Percentiles rank a stretch among this genome's conserved stretches.
Evolutionary conservation across 805 yeast genomes (phyloP).

Genomic region (Saccharomycopsis capsularis): DNA sequence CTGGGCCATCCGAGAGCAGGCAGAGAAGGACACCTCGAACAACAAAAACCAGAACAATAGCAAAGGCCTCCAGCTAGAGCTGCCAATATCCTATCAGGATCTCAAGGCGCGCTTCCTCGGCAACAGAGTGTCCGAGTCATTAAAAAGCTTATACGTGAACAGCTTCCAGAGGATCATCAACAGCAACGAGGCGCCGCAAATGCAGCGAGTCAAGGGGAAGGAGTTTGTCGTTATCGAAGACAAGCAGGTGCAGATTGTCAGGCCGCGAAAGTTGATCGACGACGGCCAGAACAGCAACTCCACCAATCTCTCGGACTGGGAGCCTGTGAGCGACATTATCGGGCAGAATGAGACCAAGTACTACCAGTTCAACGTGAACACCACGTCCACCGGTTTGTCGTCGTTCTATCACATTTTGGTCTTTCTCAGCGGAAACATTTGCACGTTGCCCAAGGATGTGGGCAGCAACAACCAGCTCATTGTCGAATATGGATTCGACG

Average conservation of each 20-base stretch:
- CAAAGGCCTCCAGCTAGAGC: too few relatives aligned
- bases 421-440: constrained; percentile 46
- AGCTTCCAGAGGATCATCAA: background rate
- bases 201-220: background rate
- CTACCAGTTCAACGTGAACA: constrained; percentile 39
- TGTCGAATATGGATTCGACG: constrained; percentile 19
- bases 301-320: constrained; percentile 24
- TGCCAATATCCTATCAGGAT: too few relatives aligned
- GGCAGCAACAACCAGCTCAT: constrained; percentile 8
- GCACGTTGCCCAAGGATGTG: constrained; percentile 28
- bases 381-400: constrained; percentile 37
- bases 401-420: constrained; percentile 40
- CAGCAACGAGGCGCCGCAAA: background rate
- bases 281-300: constrained; percentile 9
- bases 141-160: background rate
- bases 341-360: constrained; percentile 34
- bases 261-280: constrained; percentile 9
- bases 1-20: too few relatives aligned
- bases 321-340: constrained; percentile 26
- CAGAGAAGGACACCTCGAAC: too few relatives aligned
- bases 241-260: constrained; percentile 9
- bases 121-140: background rate
- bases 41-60: too few relatives aligned
- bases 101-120: background rate
- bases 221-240: constrained; percentile 3